Percentiles rank a stretch among this genome's conserved stretches.
Evolutionary conservation across 352 stramenopile species (phyloP).

Genomic region (Globisporangium irregulare): DNA sequence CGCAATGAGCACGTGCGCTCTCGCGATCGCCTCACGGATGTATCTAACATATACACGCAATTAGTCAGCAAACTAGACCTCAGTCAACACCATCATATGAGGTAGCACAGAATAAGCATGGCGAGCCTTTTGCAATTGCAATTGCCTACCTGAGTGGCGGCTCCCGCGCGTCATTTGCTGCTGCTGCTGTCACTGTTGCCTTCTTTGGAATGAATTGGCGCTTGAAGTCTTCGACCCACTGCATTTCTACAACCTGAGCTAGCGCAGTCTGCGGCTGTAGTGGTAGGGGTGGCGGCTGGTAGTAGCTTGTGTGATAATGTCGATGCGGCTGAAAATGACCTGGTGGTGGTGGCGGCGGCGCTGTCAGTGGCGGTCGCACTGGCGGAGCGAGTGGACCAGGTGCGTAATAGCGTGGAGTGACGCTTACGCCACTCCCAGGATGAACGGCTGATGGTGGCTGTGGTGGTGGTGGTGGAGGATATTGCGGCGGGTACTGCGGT

Average conservation of each 20-base stretch:
- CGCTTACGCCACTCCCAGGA: background rate
- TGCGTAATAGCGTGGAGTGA: background rate
- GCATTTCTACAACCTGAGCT: constrained; percentile 8
- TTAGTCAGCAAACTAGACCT: too few species aligned
- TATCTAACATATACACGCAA: background rate
- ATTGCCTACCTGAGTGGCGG: constrained; percentile 9
- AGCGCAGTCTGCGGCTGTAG: background rate
- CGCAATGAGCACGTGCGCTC: constrained; percentile 9
- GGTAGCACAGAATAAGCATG: background rate
- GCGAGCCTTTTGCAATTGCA: too few species aligned
- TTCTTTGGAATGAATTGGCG: constrained; percentile 3
- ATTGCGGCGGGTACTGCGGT: background rate
- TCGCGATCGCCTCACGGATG: constrained; percentile 7
- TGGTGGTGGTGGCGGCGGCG: background rate
- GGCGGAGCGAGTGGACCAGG: background rate
- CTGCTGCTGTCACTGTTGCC: background rate
- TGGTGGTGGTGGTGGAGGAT: background rate
- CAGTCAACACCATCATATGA: too few species aligned
- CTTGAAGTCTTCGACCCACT: constrained; percentile 18
- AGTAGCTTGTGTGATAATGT: background rate
- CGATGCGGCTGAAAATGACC: background rate
- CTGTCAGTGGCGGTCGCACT: background rate
- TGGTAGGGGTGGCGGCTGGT: background rate
- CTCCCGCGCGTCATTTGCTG: background rate
- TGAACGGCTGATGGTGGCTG: background rate